A percentile compares a stretch with the other conserved stretches of the same genome.
These are phyloP conservation scores for Lactarius hatsudake DNA, from an alignment of 768 basidiomycete genomes.

Conservation along the genomic window DNA sequence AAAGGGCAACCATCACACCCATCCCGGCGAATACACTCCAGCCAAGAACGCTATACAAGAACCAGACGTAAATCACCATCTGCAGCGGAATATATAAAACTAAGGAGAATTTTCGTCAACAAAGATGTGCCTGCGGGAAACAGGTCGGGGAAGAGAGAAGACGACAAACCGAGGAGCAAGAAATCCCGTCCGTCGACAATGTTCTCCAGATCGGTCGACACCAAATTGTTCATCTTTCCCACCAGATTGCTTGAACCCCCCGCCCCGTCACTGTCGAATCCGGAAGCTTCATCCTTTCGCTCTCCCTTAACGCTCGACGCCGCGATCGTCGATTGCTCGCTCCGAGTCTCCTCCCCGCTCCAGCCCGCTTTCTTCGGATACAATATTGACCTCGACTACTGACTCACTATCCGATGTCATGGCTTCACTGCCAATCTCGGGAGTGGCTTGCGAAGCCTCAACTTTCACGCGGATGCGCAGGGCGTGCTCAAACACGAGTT, in stretches of 20 bases:
- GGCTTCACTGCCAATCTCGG: constrained; percentile 27
- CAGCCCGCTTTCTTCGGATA: constrained; percentile 9
- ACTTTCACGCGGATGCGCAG: constrained; percentile 52
- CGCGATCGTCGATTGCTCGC: constrained; percentile 9
- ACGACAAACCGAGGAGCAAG: constrained; percentile 19
- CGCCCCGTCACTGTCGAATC: not conserved
- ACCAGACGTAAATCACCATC: constrained; percentile 38
- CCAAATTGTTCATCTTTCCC: constrained; percentile 75
- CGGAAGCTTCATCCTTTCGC: constrained; percentile 6
- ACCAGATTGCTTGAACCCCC: constrained; percentile 46
- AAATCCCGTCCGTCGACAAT: constrained; percentile 33
- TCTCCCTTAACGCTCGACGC: constrained; percentile 26
- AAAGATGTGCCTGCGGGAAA: not conserved
- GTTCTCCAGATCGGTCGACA: constrained; percentile 56
- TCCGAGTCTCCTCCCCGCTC: constrained; percentile 15
- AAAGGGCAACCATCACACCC: constrained; percentile 38
- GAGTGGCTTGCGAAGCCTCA: constrained; percentile 30
- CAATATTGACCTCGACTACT: constrained; percentile 16
- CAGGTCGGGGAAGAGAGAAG: not conserved
- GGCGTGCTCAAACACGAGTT: constrained; percentile 55
- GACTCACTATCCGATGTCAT: constrained; percentile 30
- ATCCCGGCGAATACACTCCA: constrained; percentile 49
- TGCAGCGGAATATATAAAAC: constrained; percentile 42
- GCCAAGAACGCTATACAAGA: constrained; percentile 46
- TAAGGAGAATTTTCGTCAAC: not conserved